phyloP scores from a whole-genome alignment of 768 basidiomycete species.

The Panaeolus cyanescens region DNA sequence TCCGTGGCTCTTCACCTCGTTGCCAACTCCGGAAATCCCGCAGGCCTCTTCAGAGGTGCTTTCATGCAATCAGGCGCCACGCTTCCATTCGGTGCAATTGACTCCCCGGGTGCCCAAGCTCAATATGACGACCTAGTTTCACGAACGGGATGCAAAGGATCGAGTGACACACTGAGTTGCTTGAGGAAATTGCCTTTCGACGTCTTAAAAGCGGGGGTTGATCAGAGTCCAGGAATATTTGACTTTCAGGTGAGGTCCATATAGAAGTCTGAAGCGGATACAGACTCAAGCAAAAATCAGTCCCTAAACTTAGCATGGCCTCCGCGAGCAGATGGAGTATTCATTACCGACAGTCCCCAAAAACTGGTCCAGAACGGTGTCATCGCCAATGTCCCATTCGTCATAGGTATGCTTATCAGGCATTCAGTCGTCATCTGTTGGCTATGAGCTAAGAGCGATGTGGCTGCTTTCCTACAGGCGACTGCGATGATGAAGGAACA shows the following conservation, averaged over 20 bases:
- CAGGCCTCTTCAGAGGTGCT: slow-evolving; percentile 17
- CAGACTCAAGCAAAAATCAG: background rate
- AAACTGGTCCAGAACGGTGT: slow-evolving; percentile 41
- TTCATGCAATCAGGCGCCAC: slow-evolving; percentile 16
- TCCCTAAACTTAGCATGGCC: slow-evolving; percentile 31
- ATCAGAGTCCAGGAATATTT: slow-evolving; percentile 22
- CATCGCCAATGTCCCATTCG: slow-evolving; percentile 50
- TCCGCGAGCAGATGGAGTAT: slow-evolving; percentile 52
- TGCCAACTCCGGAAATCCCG: slow-evolving; percentile 15
- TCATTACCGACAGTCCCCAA: slow-evolving; percentile 46
- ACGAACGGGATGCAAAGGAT: slow-evolving; percentile 27
- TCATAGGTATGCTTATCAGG: slow-evolving; percentile 30
- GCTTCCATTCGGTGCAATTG: background rate
- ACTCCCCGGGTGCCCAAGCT: slow-evolving; percentile 15
- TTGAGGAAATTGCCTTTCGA: slow-evolving; percentile 34
- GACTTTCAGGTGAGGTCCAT: slow-evolving; percentile 17
- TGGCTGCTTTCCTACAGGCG: slow-evolving; percentile 30
- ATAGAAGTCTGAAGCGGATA: background rate
- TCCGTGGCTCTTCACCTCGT: slow-evolving; percentile 19
- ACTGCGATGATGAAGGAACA: slow-evolving; percentile 58
- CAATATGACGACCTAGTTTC: slow-evolving; percentile 32
- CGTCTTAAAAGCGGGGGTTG: slow-evolving; percentile 30
- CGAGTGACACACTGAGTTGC: slow-evolving; percentile 31
- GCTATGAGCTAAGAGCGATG: too few relatives aligned
- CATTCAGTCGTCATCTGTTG: background rate